phyloP scores from a whole-genome alignment of 805 yeast species.

The Candida nonsorbophila region DNA sequence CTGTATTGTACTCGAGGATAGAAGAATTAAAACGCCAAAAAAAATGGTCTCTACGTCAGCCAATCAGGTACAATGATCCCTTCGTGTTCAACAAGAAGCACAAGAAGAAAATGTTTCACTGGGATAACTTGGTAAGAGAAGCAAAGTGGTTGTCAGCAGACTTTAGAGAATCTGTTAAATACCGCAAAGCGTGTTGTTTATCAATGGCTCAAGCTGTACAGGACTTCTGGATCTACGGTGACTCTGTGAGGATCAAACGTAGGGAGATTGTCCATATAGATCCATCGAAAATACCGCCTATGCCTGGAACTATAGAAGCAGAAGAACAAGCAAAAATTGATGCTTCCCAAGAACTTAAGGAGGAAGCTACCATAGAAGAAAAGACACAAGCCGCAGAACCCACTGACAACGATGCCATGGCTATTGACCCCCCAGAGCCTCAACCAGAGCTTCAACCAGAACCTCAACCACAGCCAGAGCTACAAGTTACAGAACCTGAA shows the following conservation, averaged over 20 bases:
- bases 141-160: constrained; percentile 82
- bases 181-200: constrained; percentile 65
- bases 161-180: constrained; percentile 63
- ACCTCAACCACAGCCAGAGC: constrained; percentile 2
- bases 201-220: constrained; percentile 65
- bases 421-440: constrained; percentile 1
- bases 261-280: constrained; percentile 32
- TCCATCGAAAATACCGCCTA: constrained; percentile 2
- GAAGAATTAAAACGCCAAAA: constrained; percentile 86
- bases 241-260: constrained; percentile 44
- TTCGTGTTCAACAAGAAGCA: constrained; percentile 16
- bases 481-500: constrained; percentile 5
- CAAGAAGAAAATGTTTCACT: constrained; percentile 43
- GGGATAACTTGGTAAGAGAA: constrained; percentile 74
- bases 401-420: background rate
- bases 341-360: background rate
- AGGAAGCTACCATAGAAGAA: constrained; percentile 1
- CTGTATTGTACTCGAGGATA: constrained; percentile 83
- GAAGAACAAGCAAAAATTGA: constrained; percentile 1
- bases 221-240: constrained; percentile 79
- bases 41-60: constrained; percentile 90
- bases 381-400: constrained; percentile 1
- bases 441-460: constrained; percentile 1
- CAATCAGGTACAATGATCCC: constrained; percentile 67
- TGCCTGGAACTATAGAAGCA: constrained; percentile 2